Percentiles rank a stretch among this genome's conserved stretches.
Conservation (phyloP, 441 rosid species). For the Erodium trifolium region DNA sequence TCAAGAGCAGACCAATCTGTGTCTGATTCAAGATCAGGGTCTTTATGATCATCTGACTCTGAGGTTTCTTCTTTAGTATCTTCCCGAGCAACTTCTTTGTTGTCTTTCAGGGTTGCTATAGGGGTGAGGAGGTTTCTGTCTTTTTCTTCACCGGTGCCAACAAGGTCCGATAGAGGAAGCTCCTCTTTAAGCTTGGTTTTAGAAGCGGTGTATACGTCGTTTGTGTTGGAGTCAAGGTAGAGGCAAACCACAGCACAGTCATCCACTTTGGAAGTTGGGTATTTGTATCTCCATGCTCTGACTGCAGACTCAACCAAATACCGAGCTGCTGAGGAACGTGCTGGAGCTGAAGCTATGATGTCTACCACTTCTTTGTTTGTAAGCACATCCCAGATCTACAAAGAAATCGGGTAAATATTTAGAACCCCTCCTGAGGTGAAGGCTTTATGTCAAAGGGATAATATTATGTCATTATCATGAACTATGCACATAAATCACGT, state of each 20-base stretch:
- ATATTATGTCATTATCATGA: too few relatives aligned
- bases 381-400: conserved; percentile 88
- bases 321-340: conserved; percentile 67
- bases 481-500: too few relatives aligned
- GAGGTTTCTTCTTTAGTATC: conserved; percentile 36
- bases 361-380: conserved; percentile 84
- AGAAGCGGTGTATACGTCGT: conserved; percentile 39
- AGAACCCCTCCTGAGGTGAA: not conserved
- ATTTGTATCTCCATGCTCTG: conserved; percentile 73
- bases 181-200: conserved; percentile 37
- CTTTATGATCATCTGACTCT: conserved; percentile 32
- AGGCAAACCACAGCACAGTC: conserved; percentile 28
- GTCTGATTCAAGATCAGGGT: conserved; percentile 30
- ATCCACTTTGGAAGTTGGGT: conserved; percentile 90
- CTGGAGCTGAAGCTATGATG: conserved; percentile 57
- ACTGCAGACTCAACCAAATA: conserved; percentile 78
- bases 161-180: conserved; percentile 22
- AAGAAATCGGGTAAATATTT: conserved; percentile 7
- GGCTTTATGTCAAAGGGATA: not conserved
- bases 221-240: conserved; percentile 46
- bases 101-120: conserved; percentile 23
- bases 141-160: conserved; percentile 24
- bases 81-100: conserved; percentile 35
- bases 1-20: conserved; percentile 83
- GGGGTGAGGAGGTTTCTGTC: conserved; percentile 25